Evolutionary conservation across 2,329 filamentous ascomycete species (phyloP).

Genomic region (Colletotrichum simmondsii): DNA sequence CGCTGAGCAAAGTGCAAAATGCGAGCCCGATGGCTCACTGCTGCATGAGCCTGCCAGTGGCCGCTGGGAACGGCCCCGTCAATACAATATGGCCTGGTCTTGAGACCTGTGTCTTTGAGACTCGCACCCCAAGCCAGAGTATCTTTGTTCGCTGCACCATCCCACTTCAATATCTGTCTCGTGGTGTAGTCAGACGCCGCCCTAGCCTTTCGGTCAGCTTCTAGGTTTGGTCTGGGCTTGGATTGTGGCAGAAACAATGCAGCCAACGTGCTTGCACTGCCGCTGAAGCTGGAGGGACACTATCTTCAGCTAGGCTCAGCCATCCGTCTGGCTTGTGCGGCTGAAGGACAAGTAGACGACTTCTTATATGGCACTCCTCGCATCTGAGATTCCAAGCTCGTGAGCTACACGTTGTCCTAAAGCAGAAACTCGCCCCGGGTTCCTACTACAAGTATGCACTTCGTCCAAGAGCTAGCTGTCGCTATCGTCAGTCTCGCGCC

Average conservation of each 20-base stretch:
- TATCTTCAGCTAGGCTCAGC: neutral
- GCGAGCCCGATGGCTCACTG: neutral
- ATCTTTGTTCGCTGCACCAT: neutral
- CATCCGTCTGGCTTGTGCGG: neutral
- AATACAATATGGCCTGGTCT: neutral
- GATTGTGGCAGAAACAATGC: neutral
- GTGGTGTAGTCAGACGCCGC: neutral
- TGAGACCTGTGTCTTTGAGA: neutral
- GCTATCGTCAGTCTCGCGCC: neutral
- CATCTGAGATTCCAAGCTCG: neutral
- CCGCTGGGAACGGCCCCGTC: neutral
- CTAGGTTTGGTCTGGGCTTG: slow-evolving; percentile 2
- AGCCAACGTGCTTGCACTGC: slow-evolving; percentile 4
- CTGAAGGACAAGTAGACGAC: neutral
- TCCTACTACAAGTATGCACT: neutral
- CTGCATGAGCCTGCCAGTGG: neutral
- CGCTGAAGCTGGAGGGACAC: neutral
- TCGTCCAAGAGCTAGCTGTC: neutral
- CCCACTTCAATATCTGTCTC: neutral
- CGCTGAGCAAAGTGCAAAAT: neutral
- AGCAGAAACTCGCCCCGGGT: neutral
- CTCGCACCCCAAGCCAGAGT: neutral
- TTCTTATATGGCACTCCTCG: neutral
- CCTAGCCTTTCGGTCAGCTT: slow-evolving; percentile 5
- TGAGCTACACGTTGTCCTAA: neutral